These are phyloP conservation scores for Pichia norvegensis DNA, from an alignment of 1,139 yeast species.

Conservation along the genomic window DNA sequence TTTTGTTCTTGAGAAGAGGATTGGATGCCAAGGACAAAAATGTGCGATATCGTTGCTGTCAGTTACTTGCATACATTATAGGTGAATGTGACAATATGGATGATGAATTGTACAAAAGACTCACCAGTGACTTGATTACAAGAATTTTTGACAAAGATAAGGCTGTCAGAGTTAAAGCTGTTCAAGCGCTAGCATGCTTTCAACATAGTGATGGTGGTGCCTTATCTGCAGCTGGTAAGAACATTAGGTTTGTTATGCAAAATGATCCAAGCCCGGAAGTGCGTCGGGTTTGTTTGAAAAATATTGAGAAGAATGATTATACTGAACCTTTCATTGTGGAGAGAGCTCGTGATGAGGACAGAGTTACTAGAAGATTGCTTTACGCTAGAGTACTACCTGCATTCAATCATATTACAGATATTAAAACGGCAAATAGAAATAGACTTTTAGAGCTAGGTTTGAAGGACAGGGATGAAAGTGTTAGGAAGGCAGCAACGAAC, in stretches of 20 bases:
- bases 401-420: conserved; percentile 56
- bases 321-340: conserved; percentile 62
- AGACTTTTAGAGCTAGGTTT: conserved; percentile 75
- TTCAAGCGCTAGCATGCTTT: conserved; percentile 69
- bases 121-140: conserved; percentile 53
- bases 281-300: conserved; percentile 73
- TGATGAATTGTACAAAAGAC: conserved; percentile 57
- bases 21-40: conserved; percentile 66
- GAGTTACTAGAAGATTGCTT: conserved; percentile 63
- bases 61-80: conserved; percentile 65
- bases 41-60: conserved; percentile 77
- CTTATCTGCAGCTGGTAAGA: conserved; percentile 42
- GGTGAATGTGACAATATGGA: conserved; percentile 71
- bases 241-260: conserved; percentile 49
- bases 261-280: conserved; percentile 86
- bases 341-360: conserved; percentile 74
- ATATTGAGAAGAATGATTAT: conserved; percentile 46
- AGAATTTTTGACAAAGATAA: conserved; percentile 77
- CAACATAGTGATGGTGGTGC: conserved; percentile 48
- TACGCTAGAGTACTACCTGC: conserved; percentile 63
- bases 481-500: conserved; percentile 61
- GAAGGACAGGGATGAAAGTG: conserved; percentile 73
- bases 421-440: conserved; percentile 57
- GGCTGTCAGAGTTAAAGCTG: conserved; percentile 72
- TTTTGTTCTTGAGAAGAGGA: conserved; percentile 66